Conservation (phyloP, 2,329 filamentous ascomycete genomes). For the Tolypocladium album region DNA sequence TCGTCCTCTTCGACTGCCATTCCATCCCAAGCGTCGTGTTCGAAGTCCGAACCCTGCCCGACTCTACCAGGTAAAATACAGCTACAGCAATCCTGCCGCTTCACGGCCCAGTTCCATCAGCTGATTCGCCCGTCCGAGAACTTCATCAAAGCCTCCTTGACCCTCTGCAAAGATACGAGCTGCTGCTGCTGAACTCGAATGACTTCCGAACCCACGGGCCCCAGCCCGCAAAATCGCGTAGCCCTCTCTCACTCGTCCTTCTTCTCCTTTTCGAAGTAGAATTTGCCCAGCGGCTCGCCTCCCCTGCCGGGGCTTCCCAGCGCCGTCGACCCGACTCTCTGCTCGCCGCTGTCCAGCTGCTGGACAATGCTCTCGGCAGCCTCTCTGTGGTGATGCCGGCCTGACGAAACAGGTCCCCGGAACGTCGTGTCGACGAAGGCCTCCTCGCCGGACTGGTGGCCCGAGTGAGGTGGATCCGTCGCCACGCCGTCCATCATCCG, state of each 20-base stretch:
- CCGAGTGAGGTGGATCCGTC: constrained; percentile 37
- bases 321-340: constrained; percentile 21
- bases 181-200: background rate
- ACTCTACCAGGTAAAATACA: background rate
- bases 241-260: constrained; percentile 5
- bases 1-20: background rate
- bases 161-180: background rate
- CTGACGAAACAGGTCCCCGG: constrained; percentile 40
- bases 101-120: background rate
- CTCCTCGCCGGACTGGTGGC: constrained; percentile 38
- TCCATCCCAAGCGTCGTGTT: background rate
- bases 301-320: constrained; percentile 33
- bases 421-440: constrained; percentile 55
- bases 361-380: constrained; percentile 55
- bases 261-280: constrained; percentile 47
- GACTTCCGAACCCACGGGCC: background rate
- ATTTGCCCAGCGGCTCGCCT: constrained; percentile 41
- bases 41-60: background rate
- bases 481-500: constrained; percentile 58
- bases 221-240: background rate
- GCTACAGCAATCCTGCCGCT: background rate
- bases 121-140: background rate
- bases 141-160: background rate
- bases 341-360: constrained; percentile 41
- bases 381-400: constrained; percentile 28